Evolutionary conservation across 2,329 filamentous ascomycete species (phyloP), one percentile per base, ranked within the genome.

Genomic region (Alternaria dauci): DNA sequence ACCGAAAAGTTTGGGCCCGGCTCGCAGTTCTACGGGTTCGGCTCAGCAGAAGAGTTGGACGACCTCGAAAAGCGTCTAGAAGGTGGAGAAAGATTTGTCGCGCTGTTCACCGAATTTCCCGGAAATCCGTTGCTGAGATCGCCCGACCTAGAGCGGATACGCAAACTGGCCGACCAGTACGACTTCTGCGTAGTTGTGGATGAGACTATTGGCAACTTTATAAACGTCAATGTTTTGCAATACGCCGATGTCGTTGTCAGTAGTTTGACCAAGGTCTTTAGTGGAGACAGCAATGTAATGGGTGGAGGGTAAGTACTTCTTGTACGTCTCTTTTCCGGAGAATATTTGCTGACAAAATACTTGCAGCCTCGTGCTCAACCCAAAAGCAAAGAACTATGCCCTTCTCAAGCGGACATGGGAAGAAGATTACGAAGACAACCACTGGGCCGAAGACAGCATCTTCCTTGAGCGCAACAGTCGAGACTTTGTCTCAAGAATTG

Each of bases 231-330:
- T 75, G 92, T 99, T 4, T 85, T 99, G 5, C 92, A 91, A 3
- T 91, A 90, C 74, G 92, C 93, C 61, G 95, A 99, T 78, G 85
- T 98, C 16, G 92, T 98, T 5, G 94, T 97, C 58, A 97, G 92
- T 82, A 96, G 92, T 76, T 83, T 99, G 60, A 98, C 95, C 50
- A 99, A 99, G 79, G 91, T 98, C 55, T 99, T 99, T 81, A 96
- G 93, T 57, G 95, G 95, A 52, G 95, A 97, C 79, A 95, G 92
- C 78, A 98, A 99, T 78, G 95, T 99, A 68, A 98, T 98, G 94
- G 95, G 94, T 59, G 95, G 95, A 57, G 91, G 89, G 81, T 82
- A 65, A 58, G 69, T 64, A 16, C 14, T 26, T 20, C 11, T 30
- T 8, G 32, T 47, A 11, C 20, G 5, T 32, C 32, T 25, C 0